Base-by-base conservation (phyloP, 1,139 yeast genomes). In the Pichia sp. region DNA sequence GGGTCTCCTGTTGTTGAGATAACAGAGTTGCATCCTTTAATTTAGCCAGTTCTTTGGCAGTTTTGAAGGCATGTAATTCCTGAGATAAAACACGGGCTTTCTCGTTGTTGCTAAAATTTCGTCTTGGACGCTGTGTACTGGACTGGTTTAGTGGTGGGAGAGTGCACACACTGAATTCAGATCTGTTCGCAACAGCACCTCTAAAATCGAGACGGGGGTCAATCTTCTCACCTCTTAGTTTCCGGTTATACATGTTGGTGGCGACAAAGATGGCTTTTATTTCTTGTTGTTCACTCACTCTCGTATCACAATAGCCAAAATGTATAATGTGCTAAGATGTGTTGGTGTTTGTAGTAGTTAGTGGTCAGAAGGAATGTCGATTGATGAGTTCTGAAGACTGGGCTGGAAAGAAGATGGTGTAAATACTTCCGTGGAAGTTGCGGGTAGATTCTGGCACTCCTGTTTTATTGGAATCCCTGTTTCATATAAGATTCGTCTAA, bases 161-260 rank as follows among this genome's bases (percentile, higher is more conserved):
- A 3, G 31, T 29, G 13, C 24, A 17, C 17, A 35, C 18, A 24
- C 34, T 33, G 10, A 41, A 11, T 14, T 36, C 29, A 8, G 39
- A 35, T 12, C 36, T 14, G 22, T 29, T 34, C 14, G 35, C 37
- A 17, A 38, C 31, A 11, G 42, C 25, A 4, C 42, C 35, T 11
- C 15, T 24, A 32, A 42, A 40, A 27, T 41, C 41, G 2, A 21
- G 13, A 11, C 4, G 3, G n/a, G 41, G 37, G 18, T 32, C 33
- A 5, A 43, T 29, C 14, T 29, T 28, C 27, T 44, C 39, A 5
- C 40, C 46, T 27, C 32, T 37, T 2, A 33, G 23, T 21, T 34
- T 34, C 7, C 32, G 23, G 9, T 25, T 23, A 20, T 39, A 37
- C 34, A 35, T 34, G 27, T 3, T 23, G n/a, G 12, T 23, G n/a